Percentiles rank a stretch among this genome's conserved stretches.
Evolutionary conservation across 345 rosid genomes (phyloP).

Genomic region (Salix purpurea): DNA sequence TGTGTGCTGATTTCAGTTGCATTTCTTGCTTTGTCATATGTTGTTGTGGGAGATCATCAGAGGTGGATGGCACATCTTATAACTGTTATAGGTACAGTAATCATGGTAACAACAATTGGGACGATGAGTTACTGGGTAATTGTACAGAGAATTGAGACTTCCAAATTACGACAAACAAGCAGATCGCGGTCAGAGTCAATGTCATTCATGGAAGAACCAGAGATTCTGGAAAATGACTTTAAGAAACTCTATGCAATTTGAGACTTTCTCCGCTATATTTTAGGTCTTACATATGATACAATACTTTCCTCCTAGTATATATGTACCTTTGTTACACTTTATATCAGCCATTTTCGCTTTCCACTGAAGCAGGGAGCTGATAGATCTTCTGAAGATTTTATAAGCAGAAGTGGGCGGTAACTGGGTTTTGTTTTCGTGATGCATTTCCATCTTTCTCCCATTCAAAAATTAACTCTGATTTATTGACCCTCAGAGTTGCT

Average conservation of each 20-base stretch:
- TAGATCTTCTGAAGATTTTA: background rate
- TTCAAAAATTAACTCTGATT: background rate
- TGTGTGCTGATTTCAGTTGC: conserved; percentile 81
- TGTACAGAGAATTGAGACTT: conserved; percentile 52
- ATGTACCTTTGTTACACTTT: background rate
- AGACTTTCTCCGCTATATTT: background rate
- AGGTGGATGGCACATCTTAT: conserved; percentile 56
- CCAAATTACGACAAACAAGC: conserved; percentile 37
- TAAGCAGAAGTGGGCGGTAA: background rate
- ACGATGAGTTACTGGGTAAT: conserved; percentile 90
- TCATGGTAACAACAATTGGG: conserved; percentile 78
- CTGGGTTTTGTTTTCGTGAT: background rate
- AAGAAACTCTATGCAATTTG: conserved; percentile 75
- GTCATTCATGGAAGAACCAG: conserved; percentile 60
- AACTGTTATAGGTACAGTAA: conserved; percentile 59
- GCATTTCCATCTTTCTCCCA: background rate
- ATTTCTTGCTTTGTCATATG: conserved; percentile 65
- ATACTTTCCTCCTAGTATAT: background rate
- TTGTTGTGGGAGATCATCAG: conserved; percentile 59
- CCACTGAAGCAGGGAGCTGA: background rate
- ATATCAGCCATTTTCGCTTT: background rate
- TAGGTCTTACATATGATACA: background rate
- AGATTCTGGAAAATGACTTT: conserved; percentile 47
- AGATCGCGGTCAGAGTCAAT: conserved; percentile 49
- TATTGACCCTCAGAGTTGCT: background rate